Percentiles rank a stretch among this genome's conserved stretches.
Conservation (phyloP, 192 early-diverging fungal genomes). For the Cladochytrium replicatum region DNA sequence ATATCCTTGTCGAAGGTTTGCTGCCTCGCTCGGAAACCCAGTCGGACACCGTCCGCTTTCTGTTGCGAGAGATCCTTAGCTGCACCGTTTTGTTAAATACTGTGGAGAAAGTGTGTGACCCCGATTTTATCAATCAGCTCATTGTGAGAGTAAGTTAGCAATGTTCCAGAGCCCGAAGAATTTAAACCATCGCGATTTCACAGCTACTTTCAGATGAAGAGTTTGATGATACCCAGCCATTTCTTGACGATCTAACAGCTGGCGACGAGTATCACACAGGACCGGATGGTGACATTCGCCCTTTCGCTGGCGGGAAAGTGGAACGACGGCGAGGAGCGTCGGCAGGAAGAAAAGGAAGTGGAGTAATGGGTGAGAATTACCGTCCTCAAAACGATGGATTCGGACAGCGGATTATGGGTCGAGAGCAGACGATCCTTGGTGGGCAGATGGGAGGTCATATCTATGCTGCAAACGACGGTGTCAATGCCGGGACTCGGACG, state of each 20-base stretch:
- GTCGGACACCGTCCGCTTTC: conserved; percentile 14
- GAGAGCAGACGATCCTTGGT: too few relatives aligned
- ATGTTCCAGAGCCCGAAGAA: background rate
- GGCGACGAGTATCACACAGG: background rate
- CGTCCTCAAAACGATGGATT: too few relatives aligned
- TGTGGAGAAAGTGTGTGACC: conserved; percentile 18
- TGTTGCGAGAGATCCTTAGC: conserved; percentile 26
- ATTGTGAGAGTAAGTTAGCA: conserved; percentile 11
- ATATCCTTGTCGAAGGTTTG: conserved; percentile 19
- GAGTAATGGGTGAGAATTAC: too few relatives aligned
- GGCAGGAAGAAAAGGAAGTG: too few relatives aligned
- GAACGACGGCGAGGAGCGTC: too few relatives aligned
- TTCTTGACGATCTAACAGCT: background rate
- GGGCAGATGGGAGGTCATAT: too few relatives aligned
- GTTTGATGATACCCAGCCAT: background rate
- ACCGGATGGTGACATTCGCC: background rate
- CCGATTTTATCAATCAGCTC: conserved; percentile 22
- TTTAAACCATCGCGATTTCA: background rate
- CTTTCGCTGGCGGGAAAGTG: too few relatives aligned
- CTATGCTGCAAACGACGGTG: too few relatives aligned
- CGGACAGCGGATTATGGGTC: too few relatives aligned
- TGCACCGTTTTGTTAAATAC: conserved; percentile 14
- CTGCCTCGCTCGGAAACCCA: conserved; percentile 20
- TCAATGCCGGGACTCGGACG: too few relatives aligned
- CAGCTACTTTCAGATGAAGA: background rate